Conservation (phyloP, 2,329 filamentous ascomycete genomes). For the Cadophora luteo-olivacea region DNA sequence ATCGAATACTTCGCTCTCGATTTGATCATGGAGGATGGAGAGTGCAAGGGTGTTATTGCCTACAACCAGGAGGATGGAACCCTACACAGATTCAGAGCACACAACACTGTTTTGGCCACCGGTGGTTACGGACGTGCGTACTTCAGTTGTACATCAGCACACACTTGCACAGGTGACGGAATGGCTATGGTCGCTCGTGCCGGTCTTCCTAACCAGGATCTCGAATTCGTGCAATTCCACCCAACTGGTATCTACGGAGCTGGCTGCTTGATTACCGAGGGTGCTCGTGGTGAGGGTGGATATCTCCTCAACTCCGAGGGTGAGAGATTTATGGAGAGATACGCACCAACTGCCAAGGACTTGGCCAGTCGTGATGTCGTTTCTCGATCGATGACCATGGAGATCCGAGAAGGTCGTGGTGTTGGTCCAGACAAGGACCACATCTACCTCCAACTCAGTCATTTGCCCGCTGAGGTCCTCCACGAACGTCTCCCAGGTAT, state of each 20-base stretch:
- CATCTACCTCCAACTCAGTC: conserved; percentile 97
- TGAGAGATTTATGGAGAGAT: conserved; percentile 99
- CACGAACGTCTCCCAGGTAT: conserved; percentile 98
- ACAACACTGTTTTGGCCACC: conserved; percentile 96
- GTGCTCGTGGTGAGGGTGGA: conserved; percentile 96
- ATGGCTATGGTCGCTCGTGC: conserved; percentile 99
- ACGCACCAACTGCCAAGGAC: conserved; percentile 97
- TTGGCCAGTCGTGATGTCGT: conserved; percentile 95
- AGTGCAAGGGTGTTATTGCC: conserved; percentile 94
- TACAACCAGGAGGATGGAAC: conserved; percentile 99
- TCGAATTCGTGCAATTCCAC: conserved; percentile 99
- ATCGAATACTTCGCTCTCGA: conserved; percentile 99
- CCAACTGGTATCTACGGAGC: conserved; percentile 99
- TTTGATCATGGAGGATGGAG: conserved; percentile 95
- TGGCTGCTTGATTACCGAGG: conserved; percentile 97
- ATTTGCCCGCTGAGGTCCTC: conserved; percentile 89
- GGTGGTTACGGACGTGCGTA: conserved; percentile 98
- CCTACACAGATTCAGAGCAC: conserved; percentile 93
- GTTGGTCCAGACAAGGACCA: conserved; percentile 97
- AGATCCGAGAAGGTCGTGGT: conserved; percentile 97
- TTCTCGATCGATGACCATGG: conserved; percentile 96
- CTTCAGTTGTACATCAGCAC: conserved; percentile 97
- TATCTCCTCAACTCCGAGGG: conserved; percentile 97
- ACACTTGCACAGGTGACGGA: conserved; percentile 98
- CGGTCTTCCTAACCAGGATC: conserved; percentile 97